Conservation (phyloP, 495 filamentous ascomycete genomes). For the Tuber melanosporum region DNA sequence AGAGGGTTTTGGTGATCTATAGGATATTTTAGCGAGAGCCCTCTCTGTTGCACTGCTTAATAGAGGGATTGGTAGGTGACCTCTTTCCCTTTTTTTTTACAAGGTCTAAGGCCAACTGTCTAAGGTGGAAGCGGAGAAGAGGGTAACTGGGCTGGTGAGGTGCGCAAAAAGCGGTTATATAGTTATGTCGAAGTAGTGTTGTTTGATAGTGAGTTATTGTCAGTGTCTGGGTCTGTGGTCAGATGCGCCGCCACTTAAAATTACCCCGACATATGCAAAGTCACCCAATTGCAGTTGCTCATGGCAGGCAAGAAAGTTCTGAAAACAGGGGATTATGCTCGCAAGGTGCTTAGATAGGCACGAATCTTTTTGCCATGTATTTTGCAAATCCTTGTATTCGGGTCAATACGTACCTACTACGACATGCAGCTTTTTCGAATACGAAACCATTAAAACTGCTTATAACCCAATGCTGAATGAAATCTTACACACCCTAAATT, state of each 20-base stretch:
- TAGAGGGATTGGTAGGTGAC: neutral
- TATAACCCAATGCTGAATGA: neutral
- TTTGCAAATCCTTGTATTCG: neutral
- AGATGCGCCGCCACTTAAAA: neutral
- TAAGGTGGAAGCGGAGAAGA: neutral
- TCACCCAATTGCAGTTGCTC: neutral
- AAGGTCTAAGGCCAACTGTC: neutral
- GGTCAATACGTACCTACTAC: neutral
- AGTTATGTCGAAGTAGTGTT: neutral
- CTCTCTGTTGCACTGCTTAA: neutral
- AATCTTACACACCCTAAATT: neutral
- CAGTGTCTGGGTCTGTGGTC: neutral
- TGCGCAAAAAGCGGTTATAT: neutral
- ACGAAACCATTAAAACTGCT: neutral
- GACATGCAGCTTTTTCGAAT: neutral
- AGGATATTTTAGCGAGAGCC: constrained; percentile 29
- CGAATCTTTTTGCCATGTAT: neutral
- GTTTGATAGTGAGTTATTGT: neutral
- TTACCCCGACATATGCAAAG: neutral
- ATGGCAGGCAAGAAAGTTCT: neutral
- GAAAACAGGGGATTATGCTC: neutral
- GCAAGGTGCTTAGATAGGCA: neutral
- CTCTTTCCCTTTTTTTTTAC: neutral
- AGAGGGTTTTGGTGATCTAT: constrained; percentile 21
- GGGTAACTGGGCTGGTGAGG: neutral